Conservation (phyloP, 2,329 filamentous ascomycete species). For the Botrytis fragariae region DNA sequence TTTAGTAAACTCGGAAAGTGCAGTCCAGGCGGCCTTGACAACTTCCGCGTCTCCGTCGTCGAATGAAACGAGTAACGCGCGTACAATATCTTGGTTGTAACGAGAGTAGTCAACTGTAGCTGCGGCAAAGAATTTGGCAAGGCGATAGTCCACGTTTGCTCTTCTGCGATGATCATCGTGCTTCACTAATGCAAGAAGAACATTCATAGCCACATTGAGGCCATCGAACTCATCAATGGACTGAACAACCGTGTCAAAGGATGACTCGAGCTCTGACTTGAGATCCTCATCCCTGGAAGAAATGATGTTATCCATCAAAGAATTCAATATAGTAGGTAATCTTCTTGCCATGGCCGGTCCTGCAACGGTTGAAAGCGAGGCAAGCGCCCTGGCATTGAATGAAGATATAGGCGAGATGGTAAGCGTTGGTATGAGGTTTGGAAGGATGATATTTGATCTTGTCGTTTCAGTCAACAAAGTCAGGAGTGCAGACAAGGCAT, state of each 20-base stretch:
- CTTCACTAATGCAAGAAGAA: slow-evolving; percentile 82
- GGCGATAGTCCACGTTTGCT: slow-evolving; percentile 71
- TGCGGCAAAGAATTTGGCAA: slow-evolving; percentile 81
- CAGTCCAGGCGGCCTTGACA: slow-evolving; percentile 85
- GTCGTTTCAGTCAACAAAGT: slow-evolving; percentile 92
- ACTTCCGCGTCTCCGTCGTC: slow-evolving; percentile 81
- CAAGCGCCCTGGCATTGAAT: slow-evolving; percentile 93
- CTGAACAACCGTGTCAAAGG: slow-evolving; percentile 85
- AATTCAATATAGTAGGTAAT: slow-evolving; percentile 85
- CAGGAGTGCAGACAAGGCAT: slow-evolving; percentile 86
- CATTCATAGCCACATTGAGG: slow-evolving; percentile 92
- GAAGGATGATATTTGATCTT: slow-evolving; percentile 92
- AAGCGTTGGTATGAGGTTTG: slow-evolving; percentile 91
- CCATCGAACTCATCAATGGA: slow-evolving; percentile 97
- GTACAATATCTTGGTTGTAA: slow-evolving; percentile 94
- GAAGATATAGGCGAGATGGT: slow-evolving; percentile 85
- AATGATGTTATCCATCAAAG: slow-evolving; percentile 90
- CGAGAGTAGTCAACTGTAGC: slow-evolving; percentile 86
- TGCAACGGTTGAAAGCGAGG: slow-evolving; percentile 89
- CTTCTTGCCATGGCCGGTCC: slow-evolving; percentile 87
- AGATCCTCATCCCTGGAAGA: slow-evolving; percentile 71
- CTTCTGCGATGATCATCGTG: slow-evolving; percentile 88
- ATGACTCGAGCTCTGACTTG: slow-evolving; percentile 67
- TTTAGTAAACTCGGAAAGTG: slow-evolving; percentile 83
- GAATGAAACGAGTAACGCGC: slow-evolving; percentile 85